Evolutionary conservation across 306 rosid genomes (phyloP).

Genomic region (Cicer cuneatum): DNA sequence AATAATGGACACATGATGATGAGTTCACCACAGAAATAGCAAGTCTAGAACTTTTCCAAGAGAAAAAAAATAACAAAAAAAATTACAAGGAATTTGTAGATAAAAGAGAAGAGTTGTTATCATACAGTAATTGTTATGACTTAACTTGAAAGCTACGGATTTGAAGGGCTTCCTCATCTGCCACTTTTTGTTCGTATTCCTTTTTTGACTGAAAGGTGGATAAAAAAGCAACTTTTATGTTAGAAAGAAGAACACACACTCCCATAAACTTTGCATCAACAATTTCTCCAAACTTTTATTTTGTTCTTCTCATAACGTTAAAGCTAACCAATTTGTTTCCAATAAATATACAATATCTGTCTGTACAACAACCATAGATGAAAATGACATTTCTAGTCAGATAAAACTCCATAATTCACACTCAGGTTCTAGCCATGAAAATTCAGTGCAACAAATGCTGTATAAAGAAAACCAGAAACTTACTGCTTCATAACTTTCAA

Average conservation of each 20-base stretch:
- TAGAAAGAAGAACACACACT: conserved; percentile 30
- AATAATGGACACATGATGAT: conserved; percentile 6
- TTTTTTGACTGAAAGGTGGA: conserved; percentile 63
- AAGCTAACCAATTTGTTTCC: conserved; percentile 7
- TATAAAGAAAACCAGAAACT: conserved; percentile 36
- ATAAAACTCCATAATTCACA: not conserved
- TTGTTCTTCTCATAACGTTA: conserved; percentile 36
- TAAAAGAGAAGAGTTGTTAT: not conserved
- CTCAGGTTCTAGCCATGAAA: conserved; percentile 16
- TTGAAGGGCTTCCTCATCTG: conserved; percentile 75
- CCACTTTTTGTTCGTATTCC: conserved; percentile 80
- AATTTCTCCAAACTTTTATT: conserved; percentile 24
- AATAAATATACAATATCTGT: conserved; percentile 12
- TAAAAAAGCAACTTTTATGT: conserved; percentile 1
- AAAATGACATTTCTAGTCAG: conserved; percentile 16
- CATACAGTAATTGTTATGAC: conserved; percentile 30
- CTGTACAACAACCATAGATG: conserved; percentile 13
- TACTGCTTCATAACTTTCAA: conserved; percentile 73
- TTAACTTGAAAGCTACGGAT: conserved; percentile 77
- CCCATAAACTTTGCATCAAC: conserved; percentile 26
- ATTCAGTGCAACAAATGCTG: conserved; percentile 12
- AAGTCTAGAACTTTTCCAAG: conserved; percentile 1
- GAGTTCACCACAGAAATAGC: conserved; percentile 21
- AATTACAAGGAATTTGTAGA: conserved; percentile 8
- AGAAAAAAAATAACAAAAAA: not conserved